Base-by-base conservation (phyloP, 139 green algal species). In the Chlorella sp. region DNA sequence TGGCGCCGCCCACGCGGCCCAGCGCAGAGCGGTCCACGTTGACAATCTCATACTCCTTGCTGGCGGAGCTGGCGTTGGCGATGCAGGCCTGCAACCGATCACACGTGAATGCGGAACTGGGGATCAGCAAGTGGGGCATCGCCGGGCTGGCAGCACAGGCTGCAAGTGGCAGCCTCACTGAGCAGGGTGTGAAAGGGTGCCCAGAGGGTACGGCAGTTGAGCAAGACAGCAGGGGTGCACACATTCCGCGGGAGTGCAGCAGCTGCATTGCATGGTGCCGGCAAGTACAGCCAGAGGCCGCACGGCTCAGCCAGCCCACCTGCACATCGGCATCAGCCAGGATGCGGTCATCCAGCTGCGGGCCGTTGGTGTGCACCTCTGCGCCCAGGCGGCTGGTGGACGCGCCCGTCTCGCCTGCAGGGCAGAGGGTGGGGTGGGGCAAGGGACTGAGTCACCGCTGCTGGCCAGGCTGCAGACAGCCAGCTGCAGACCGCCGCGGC, bases 331-430 rank as follows among this genome's bases (percentile, higher is more conserved):
- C 44, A 80, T 99, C 95, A 0, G 91, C 92, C 56, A 99, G 92
- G 74, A 99, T 94, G 65, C 93, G 89, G 88, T 99, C 97, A 85
- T 99, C 97, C 76, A 99, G 90, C 85, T 95, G 72, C 23, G 91
- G 90, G 1, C 96, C 95, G 83, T 98, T 97, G 84, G 55, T 63
- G 91, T 98, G 95, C 73, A 91, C 87, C 75, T 91, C 85, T 82
- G 91, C 75, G 21, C 32, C 73, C 11, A 91, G 88, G 47, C 95
- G 92, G 4, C 84, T 44, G 23, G 74, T 88, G 26, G 81, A 89
- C 32, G 51, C 73, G 63, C 86, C 91, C 17, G 70, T 82, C 57
- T 87, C 64, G 51, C 74, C 74, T 60, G 51, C 51, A 60, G 51
- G 2, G 11, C 12, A 21, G 51, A 21, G 2, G 51, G 13, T 21